These are phyloP conservation scores for Inosperma sp. DNA, from an alignment of 768 basidiomycete genomes.

Conservation along the genomic window DNA sequence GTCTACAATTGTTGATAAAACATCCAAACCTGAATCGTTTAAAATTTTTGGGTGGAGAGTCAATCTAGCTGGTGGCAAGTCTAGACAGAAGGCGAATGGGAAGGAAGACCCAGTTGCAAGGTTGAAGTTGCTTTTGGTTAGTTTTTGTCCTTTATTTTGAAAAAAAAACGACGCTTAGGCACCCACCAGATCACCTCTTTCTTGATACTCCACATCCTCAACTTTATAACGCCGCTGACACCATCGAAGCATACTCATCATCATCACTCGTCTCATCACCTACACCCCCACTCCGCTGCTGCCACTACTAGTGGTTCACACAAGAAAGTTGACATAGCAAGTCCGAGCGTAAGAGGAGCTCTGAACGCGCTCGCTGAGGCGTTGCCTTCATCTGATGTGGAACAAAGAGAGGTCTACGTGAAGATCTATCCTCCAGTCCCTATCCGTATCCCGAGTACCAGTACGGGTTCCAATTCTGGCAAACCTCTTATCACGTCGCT, in stretches of 20 bases:
- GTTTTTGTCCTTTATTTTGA: too few relatives aligned
- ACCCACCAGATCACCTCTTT: conserved; percentile 81
- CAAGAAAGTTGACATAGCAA: conserved; percentile 73
- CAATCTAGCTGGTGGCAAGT: too few relatives aligned
- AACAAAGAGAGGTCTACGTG: conserved; percentile 12
- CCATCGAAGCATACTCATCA: conserved; percentile 43
- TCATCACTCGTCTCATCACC: neutral
- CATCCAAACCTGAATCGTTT: too few relatives aligned
- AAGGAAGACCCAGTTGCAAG: conserved; percentile 79
- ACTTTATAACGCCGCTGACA: conserved; percentile 88
- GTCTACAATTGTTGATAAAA: too few relatives aligned
- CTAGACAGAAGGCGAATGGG: conserved; percentile 19
- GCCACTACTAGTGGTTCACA: too few relatives aligned
- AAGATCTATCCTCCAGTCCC: too few relatives aligned
- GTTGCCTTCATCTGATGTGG: conserved; percentile 14
- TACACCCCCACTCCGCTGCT: neutral
- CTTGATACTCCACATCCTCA: conserved; percentile 85
- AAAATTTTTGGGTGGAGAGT: too few relatives aligned
- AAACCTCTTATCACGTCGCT: too few relatives aligned
- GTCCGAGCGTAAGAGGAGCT: conserved; percentile 52
- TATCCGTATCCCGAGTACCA: too few relatives aligned
- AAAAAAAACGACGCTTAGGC: too few relatives aligned
- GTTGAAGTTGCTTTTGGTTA: conserved; percentile 88
- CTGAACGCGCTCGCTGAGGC: conserved; percentile 52
- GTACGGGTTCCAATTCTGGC: too few relatives aligned